Evolutionary conservation across 2,329 filamentous ascomycete species (phyloP).

Genomic region (Botryotinia narcissicola): DNA sequence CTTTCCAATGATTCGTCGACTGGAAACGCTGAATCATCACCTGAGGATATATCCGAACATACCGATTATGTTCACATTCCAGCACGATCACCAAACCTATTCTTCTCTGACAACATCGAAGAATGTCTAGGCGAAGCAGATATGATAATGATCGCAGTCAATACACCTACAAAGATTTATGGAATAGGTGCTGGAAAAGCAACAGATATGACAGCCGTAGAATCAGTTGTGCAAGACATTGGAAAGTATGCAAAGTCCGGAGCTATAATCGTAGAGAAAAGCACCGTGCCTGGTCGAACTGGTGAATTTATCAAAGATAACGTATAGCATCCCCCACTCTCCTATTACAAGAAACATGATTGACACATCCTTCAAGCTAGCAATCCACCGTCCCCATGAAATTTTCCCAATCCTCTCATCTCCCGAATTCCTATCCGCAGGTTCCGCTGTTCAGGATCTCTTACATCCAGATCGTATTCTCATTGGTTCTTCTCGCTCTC

Average conservation of each 20-base stretch:
- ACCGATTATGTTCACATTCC: conserved; percentile 39
- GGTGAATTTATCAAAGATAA: conserved; percentile 67
- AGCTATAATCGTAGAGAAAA: conserved; percentile 78
- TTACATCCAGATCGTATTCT: conserved; percentile 70
- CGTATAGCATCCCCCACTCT: conserved; percentile 42
- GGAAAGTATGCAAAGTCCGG: conserved; percentile 63
- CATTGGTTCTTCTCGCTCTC: conserved; percentile 60
- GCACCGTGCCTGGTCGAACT: conserved; percentile 74
- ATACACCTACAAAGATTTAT: conserved; percentile 73
- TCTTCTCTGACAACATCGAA: conserved; percentile 69
- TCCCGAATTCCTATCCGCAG: conserved; percentile 77
- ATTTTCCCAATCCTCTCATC: conserved; percentile 77
- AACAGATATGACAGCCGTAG: conserved; percentile 70
- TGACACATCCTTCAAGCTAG: conserved; percentile 44
- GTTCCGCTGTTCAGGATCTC: conserved; percentile 70
- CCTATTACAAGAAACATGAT: conserved; percentile 27
- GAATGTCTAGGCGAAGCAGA: conserved; percentile 64
- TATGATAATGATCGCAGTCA: conserved; percentile 72
- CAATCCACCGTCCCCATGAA: conserved; percentile 58
- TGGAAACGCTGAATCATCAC: conserved; percentile 37
- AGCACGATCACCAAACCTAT: conserved; percentile 60
- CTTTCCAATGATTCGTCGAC: conserved; percentile 42
- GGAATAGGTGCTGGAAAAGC: conserved; percentile 69
- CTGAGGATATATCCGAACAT: conserved; percentile 34
- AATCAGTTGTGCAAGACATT: conserved; percentile 66